Evolutionary conservation across 2,329 filamentous ascomycete species (phyloP).

Genomic region (Fusarium sp.): DNA sequence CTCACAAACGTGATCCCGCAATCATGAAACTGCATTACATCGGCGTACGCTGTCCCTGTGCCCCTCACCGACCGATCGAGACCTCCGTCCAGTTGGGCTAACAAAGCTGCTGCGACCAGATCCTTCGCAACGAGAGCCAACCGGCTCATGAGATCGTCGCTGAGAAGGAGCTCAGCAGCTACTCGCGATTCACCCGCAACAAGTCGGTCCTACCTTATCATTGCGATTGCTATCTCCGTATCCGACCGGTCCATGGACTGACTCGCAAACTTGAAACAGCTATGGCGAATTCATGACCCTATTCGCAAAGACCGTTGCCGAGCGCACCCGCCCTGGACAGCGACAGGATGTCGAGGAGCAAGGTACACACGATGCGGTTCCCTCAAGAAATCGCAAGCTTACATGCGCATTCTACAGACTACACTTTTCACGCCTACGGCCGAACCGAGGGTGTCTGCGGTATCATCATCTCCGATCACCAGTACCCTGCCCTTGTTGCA

Average conservation of each 20-base stretch:
- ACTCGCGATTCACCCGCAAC: slow-evolving; percentile 81
- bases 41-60: slow-evolving; percentile 69
- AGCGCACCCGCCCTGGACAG: slow-evolving; percentile 83
- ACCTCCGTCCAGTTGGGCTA: slow-evolving; percentile 36
- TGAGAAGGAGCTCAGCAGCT: slow-evolving; percentile 82
- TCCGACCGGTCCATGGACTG: slow-evolving; percentile 6
- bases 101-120: slow-evolving; percentile 60
- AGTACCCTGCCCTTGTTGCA: slow-evolving; percentile 82
- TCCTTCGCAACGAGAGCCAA: slow-evolving; percentile 82
- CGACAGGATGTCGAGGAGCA: slow-evolving; percentile 88
- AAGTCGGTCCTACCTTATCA: slow-evolving; percentile 62
- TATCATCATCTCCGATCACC: slow-evolving; percentile 81
- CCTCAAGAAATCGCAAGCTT: slow-evolving; percentile 17
- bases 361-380: slow-evolving; percentile 57
- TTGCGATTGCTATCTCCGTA: neutral
- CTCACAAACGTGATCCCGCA: slow-evolving; percentile 29
- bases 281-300: slow-evolving; percentile 80
- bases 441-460: slow-evolving; percentile 80
- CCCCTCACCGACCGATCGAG: slow-evolving; percentile 44
- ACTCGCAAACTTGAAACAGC: slow-evolving; percentile 42
- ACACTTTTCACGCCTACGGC: slow-evolving; percentile 83
- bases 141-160: slow-evolving; percentile 80
- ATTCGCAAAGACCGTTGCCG: slow-evolving; percentile 88
- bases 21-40: slow-evolving; percentile 91
- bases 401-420: slow-evolving; percentile 56